Conservation (phyloP, 2,329 filamentous ascomycete species). For the Pyrenophora teres region DNA sequence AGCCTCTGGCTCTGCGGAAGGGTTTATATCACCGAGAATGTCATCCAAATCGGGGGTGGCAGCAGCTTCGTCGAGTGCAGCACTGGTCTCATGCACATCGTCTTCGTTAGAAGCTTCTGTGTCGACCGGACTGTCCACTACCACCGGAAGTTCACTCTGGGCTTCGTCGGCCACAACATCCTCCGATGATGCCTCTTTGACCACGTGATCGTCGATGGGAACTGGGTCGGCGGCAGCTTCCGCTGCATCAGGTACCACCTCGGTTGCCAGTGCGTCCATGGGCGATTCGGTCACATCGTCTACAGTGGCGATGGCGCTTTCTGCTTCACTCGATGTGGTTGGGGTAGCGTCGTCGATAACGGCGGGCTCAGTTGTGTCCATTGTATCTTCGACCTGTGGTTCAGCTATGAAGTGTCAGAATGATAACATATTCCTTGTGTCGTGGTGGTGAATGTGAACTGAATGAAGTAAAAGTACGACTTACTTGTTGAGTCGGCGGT, state of each 20-base stretch:
- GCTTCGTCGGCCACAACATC: background rate
- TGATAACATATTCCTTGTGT: background rate
- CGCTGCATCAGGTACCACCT: background rate
- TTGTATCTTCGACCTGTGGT: background rate
- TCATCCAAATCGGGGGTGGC: background rate
- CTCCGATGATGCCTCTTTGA: background rate
- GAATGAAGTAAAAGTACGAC: background rate
- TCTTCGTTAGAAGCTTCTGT: background rate
- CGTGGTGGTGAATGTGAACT: background rate
- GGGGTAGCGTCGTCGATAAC: background rate
- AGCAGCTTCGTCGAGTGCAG: background rate
- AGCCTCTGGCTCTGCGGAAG: too few relatives aligned
- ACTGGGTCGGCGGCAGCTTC: background rate
- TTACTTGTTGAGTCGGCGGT: conserved; percentile 3
- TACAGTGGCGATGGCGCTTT: background rate
- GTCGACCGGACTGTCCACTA: background rate
- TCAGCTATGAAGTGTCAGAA: conserved; percentile 5
- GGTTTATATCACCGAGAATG: too few relatives aligned
- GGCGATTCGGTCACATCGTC: background rate
- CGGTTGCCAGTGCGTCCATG: background rate
- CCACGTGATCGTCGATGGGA: background rate
- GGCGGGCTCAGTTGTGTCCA: background rate
- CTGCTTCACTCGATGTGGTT: background rate
- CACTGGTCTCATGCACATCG: too few relatives aligned
- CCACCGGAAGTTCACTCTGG: background rate